A percentile compares a stretch with the other conserved stretches of the same genome.
Conservation (phyloP, 306 rosid genomes). For the Sphenostylis stenocarpa region DNA sequence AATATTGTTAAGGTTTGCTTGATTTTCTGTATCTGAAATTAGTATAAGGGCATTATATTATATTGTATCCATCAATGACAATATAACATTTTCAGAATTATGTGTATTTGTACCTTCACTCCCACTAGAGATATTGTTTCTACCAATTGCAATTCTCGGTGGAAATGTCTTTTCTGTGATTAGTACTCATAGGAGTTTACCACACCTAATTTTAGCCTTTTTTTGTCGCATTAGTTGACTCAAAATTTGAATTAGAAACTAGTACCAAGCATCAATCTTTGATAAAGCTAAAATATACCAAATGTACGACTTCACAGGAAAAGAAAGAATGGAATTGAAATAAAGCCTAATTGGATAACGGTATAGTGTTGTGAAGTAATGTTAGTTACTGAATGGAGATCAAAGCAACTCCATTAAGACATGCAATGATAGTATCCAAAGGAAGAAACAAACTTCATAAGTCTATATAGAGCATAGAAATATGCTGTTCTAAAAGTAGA, state of each 20-base stretch:
- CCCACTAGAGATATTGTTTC: background rate
- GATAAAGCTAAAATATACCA: conserved; percentile 36
- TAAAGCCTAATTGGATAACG: conserved; percentile 21
- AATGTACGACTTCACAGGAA: conserved; percentile 8
- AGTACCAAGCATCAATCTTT: conserved; percentile 32
- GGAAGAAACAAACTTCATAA: conserved; percentile 10
- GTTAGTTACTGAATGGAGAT: conserved; percentile 23
- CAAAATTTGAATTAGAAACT: conserved; percentile 27
- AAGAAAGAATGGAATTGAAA: conserved; percentile 14
- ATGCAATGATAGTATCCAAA: conserved; percentile 10
- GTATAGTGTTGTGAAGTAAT: conserved; percentile 18
- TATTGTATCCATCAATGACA: background rate
- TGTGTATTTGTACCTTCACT: conserved; percentile 10
- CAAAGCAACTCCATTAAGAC: conserved; percentile 26
- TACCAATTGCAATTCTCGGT: conserved; percentile 1
- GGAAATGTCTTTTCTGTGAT: conserved; percentile 2
- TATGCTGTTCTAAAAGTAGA: conserved; percentile 29
- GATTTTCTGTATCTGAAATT: background rate
- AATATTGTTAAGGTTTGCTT: background rate
- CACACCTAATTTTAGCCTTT: conserved; percentile 15
- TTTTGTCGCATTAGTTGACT: conserved; percentile 44
- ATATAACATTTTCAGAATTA: background rate
- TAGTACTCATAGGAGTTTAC: conserved; percentile 16
- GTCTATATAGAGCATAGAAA: conserved; percentile 11
- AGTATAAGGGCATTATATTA: background rate